Evolutionary conservation across 2,329 filamentous ascomycete genomes (phyloP).

Genomic region (Xylariales sp.): DNA sequence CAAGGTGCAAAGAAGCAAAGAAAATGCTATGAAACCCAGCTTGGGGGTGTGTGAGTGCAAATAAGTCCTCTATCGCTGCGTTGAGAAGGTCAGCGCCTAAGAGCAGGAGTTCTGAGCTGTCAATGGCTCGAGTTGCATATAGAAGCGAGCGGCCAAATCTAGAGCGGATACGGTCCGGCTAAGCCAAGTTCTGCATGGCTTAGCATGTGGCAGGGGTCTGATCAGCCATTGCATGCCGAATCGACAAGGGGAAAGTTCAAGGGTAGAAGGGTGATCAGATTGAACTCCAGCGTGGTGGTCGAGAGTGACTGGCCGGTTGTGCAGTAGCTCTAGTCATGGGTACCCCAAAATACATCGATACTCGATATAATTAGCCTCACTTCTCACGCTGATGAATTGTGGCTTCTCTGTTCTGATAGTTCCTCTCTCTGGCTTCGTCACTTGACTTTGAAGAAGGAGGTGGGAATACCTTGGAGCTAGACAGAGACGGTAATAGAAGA

Average conservation of each 20-base stretch:
- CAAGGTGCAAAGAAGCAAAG: slow-evolving; percentile 25
- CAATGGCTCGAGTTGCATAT: slow-evolving; percentile 38
- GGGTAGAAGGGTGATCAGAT: slow-evolving; percentile 28
- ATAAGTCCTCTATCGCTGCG: slow-evolving; percentile 32
- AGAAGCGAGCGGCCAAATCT: slow-evolving; percentile 36
- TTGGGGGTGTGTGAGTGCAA: slow-evolving; percentile 29
- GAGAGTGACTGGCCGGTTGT: slow-evolving; percentile 26
- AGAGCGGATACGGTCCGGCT: slow-evolving; percentile 41
- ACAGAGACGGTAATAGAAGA: slow-evolving; percentile 6
- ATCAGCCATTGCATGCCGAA: slow-evolving; percentile 33
- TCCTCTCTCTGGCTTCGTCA: slow-evolving; percentile 19
- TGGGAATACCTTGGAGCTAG: too few species aligned
- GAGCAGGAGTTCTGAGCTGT: slow-evolving; percentile 34
- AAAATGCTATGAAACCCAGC: slow-evolving; percentile 20
- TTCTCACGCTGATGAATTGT: slow-evolving; percentile 13
- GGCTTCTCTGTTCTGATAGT: slow-evolving; percentile 9
- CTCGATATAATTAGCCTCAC: slow-evolving; percentile 36
- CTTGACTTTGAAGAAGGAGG: slow-evolving; percentile 21
- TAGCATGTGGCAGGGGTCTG: slow-evolving; percentile 29
- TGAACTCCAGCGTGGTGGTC: slow-evolving; percentile 21
- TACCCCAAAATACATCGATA: slow-evolving; percentile 21
- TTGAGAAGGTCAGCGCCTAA: slow-evolving; percentile 37
- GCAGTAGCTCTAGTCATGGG: slow-evolving; percentile 29
- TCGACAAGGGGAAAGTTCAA: slow-evolving; percentile 28
- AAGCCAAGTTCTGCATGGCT: slow-evolving; percentile 33